Evolutionary conservation across 1,284 basidiomycete genomes (phyloP), one percentile per base, ranked within the genome.

Genomic region (Heliocybe sulcata): DNA sequence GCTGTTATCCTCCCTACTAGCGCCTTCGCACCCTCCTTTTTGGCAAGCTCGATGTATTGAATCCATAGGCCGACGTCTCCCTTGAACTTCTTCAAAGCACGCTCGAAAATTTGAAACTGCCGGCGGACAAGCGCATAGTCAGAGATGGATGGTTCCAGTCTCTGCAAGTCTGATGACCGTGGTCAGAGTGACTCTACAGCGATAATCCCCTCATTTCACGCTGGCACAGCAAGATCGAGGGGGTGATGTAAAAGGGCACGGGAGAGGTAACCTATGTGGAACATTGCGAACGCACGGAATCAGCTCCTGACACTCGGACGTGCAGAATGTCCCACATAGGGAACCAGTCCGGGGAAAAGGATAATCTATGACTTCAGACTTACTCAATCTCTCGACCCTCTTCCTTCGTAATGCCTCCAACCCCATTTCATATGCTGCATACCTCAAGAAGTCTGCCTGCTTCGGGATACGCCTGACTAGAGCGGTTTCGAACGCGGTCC

Each of bases 401-500:
- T 92, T 90, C 64, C 81, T 77, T 35, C 92, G 75, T 57, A 97
- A 72, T 35, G 85, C 80, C 69, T 97, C 94, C 26, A 97, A 78
- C 29, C 81, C 82, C 80, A 92, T 92, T 73, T 98, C 95, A 70
- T 97, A 98, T 23, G 91, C 82, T 42, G 87, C 87, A 75, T 99
- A 98, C 53, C 90, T 85, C 63, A 96, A 75, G 72, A 88, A 98
- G 73, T 98, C 96, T 19, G 82, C 76, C 72, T 94, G 94, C 67
- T 89, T 86, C 2, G 92, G 85, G 38, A 91, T 80, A 55, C 91
- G 80, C 51, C 94, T 82, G 10, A 97, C 81, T 49, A 98, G 81
- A 1, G 87, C 80, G 2, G 83, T 87, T 73, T 98, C 95, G 66
- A 91, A 93, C 29, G 75, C 76, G 12, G 92, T 93, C 25, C 95